Percentiles rank a stretch among this genome's conserved stretches.
These are phyloP conservation scores for Coix lacrymajobi DNA, from an alignment of 176 grass and related monocot genomes.

Conservation along the genomic window DNA sequence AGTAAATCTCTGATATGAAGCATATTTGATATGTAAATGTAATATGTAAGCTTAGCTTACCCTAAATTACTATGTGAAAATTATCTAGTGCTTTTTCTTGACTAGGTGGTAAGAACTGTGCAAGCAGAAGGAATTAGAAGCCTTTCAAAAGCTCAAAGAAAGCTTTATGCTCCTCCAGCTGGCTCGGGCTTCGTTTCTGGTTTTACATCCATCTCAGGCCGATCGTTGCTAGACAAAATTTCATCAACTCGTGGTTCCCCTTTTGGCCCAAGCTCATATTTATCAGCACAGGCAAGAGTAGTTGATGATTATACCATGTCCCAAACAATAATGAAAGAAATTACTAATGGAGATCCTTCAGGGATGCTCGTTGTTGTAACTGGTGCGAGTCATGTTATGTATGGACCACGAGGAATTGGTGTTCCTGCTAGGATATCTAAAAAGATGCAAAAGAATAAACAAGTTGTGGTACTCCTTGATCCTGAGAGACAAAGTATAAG, in stretches of 20 bases:
- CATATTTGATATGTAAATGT: conserved; percentile 5
- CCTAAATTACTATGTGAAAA: conserved; percentile 8
- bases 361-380: conserved; percentile 94
- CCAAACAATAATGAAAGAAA: conserved; percentile 75
- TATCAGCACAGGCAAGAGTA: conserved; percentile 96
- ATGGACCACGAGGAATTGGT: conserved; percentile 76
- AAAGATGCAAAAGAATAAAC: conserved; percentile 95
- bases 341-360: conserved; percentile 55
- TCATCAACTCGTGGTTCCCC: conserved; percentile 50
- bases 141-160: conserved; percentile 77
- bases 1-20: not conserved
- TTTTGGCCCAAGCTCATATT: conserved; percentile 80
- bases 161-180: conserved; percentile 77
- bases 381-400: conserved; percentile 90
- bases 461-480: conserved; percentile 91
- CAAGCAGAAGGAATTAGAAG: conserved; percentile 84
- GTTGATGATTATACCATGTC: conserved; percentile 98
- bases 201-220: conserved; percentile 84
- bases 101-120: conserved; percentile 89
- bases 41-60: conserved; percentile 7
- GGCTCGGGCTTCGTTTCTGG: conserved; percentile 98
- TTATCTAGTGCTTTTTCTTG: conserved; percentile 25
- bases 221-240: conserved; percentile 80
- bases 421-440: conserved; percentile 94
- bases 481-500: conserved; percentile 96